Evolutionary conservation across 2,329 filamentous ascomycete species (phyloP), one percentile per base, ranked within the genome.

Genomic region (Colletotrichum sp.): DNA sequence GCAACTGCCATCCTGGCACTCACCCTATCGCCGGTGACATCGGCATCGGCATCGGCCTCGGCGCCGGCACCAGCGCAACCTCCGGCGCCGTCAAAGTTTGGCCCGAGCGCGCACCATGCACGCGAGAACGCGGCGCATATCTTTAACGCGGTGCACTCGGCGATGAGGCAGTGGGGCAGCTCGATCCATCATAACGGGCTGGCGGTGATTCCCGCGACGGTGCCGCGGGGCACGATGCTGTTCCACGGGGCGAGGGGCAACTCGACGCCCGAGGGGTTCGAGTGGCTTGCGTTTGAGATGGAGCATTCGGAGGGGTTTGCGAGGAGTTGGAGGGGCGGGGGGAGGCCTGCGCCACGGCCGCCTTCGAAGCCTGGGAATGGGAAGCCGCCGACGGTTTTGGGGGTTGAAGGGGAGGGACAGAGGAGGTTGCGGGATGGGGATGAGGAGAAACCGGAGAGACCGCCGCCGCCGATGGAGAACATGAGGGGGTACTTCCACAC

Each of bases 201-300:
- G 88, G 92, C 92, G 2, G 89, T 94, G 78, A 94, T 95, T 79
- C 87, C 93, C 0, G 93, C 90, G 1, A 89, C 88, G 0, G 88
- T 96, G 1, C 93, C 94, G 0, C 85, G 86, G 21, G 93, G 92
- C 4, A 93, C 92, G 0, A 84, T 92, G 43, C 83, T 95, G 12
- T 95, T 95, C 79, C 94, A 96, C 80, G 94, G 94, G 14, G 89
- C 88, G 0, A 78, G 78, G 10, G 82, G 80, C 1, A 78, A 85
- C 1, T 82, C 88, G 2, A 85, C 87, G 0, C 88, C 94, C 0
- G 82, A 83, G 4, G 89, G 87, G 0, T 89, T 88, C 4, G 92
- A 95, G 79, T 95, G 94, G 93, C 86, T 96, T 2, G 94, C 94
- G 0, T 96, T 95, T 80, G 94, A 96, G 81, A 89, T 93, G 5